These are phyloP conservation scores for Angomonas deanei DNA, from an alignment of 208 protist species.

Conservation along the genomic window DNA sequence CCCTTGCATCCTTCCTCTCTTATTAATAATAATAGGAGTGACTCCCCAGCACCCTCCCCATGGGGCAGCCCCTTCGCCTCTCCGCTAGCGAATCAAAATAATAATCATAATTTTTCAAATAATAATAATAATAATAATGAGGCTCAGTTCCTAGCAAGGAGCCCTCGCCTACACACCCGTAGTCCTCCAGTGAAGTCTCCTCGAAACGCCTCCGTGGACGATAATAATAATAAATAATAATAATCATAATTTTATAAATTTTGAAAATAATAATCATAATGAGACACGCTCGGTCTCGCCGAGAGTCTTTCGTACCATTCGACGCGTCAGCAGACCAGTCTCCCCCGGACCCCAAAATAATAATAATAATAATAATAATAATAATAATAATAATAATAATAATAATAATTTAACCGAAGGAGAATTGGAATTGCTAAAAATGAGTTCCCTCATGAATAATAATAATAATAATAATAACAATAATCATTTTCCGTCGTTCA, in stretches of 20 bases:
- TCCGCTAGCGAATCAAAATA: background rate
- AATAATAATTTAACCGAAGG: no score
- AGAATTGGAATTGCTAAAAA: no score
- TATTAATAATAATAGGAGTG: background rate
- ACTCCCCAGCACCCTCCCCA: background rate
- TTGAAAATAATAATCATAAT: conserved; percentile 5
- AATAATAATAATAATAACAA: no score
- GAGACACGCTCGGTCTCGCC: background rate
- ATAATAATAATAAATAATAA: background rate
- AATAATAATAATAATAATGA: no score
- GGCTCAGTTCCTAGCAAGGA: no score
- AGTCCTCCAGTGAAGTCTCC: background rate
- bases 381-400: no score
- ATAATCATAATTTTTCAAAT: background rate
- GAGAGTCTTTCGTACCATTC: background rate
- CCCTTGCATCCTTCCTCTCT: background rate
- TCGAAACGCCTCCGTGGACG: background rate
- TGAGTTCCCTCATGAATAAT: no score
- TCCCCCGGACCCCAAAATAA: no score
- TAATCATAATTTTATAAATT: background rate
- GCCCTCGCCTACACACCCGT: background rate
- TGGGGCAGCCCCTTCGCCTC: background rate
- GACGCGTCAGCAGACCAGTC: no score
- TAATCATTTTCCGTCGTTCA: no score
- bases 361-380: no score